phyloP scores from a whole-genome alignment of 129 eudicot genomes.

The Apium graveolens region DNA sequence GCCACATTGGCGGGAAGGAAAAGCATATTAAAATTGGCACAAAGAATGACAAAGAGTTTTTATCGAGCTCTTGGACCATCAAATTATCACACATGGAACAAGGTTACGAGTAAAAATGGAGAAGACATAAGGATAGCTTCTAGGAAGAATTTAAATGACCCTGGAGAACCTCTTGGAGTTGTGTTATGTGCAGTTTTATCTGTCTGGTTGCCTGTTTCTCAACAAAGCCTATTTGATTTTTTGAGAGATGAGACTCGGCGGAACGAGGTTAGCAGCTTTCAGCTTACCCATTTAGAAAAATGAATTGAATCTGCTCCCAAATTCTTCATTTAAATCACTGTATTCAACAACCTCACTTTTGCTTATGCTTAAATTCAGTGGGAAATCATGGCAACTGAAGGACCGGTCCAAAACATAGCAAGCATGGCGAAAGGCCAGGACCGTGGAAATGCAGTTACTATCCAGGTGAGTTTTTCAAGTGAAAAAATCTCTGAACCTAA shows the following conservation, averaged over 20 bases:
- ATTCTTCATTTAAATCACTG: not conserved
- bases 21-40: slow-evolving; percentile 75
- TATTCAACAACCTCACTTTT: not conserved
- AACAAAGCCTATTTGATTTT: slow-evolving; percentile 58
- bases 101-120: slow-evolving; percentile 56
- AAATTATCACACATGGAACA: slow-evolving; percentile 69
- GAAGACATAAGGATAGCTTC: slow-evolving; percentile 77
- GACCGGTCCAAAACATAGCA: slow-evolving; percentile 54
- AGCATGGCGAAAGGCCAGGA: slow-evolving; percentile 87
- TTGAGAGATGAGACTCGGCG: slow-evolving; percentile 75
- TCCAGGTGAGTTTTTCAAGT: slow-evolving; percentile 52
- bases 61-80: slow-evolving; percentile 81
- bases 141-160: slow-evolving; percentile 75
- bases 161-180: slow-evolving; percentile 86
- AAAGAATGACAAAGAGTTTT: slow-evolving; percentile 81
- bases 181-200: slow-evolving; percentile 79
- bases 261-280: slow-evolving; percentile 46
- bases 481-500: not conserved
- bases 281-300: not conserved
- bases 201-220: slow-evolving; percentile 84
- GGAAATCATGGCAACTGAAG: slow-evolving; percentile 82
- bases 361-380: slow-evolving; percentile 39
- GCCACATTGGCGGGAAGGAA: slow-evolving; percentile 84
- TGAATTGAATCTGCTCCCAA: not conserved
- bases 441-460: slow-evolving; percentile 68